Percentiles rank a stretch among this genome's conserved stretches.
Evolutionary conservation across 306 rosid genomes (phyloP).

Genomic region (Fragaria iinumae): DNA sequence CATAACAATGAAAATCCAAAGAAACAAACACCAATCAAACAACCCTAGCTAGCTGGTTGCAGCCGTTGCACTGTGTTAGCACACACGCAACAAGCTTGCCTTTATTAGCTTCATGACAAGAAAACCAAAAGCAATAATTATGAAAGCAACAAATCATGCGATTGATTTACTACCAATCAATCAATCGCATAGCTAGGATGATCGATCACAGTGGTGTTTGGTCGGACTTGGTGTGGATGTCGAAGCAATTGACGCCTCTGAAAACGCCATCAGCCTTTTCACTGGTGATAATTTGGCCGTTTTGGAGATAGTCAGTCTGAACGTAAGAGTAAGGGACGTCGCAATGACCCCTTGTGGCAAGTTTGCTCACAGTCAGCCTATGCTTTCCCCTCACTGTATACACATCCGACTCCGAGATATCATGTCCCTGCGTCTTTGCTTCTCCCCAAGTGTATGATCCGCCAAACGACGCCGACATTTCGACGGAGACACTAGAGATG

Average conservation of each 20-base stretch:
- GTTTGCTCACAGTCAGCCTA: neutral
- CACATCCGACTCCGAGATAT: neutral
- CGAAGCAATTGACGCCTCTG: neutral
- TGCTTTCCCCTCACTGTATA: neutral
- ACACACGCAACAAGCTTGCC: no score
- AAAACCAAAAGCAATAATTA: no score
- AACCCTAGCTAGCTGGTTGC: no score
- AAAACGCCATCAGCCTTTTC: neutral
- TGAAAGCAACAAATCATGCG: no score
- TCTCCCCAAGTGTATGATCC: neutral
- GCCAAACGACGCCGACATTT: neutral
- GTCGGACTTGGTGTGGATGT: neutral
- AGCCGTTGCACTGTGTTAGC: no score
- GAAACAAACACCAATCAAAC: no score
- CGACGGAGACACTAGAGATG: neutral
- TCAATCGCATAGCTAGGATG: neutral
- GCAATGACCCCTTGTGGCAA: neutral
- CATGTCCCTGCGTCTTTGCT: neutral
- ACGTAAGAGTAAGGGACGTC: neutral
- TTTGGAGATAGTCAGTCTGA: neutral
- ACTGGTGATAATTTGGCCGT: neutral
- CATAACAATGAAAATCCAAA: no score
- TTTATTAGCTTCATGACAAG: no score
- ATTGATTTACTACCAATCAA: no score
- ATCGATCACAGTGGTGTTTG: neutral